These are phyloP conservation scores for Solanum chiquidenum DNA, from an alignment of 257 asterid species.

Conservation along the genomic window DNA sequence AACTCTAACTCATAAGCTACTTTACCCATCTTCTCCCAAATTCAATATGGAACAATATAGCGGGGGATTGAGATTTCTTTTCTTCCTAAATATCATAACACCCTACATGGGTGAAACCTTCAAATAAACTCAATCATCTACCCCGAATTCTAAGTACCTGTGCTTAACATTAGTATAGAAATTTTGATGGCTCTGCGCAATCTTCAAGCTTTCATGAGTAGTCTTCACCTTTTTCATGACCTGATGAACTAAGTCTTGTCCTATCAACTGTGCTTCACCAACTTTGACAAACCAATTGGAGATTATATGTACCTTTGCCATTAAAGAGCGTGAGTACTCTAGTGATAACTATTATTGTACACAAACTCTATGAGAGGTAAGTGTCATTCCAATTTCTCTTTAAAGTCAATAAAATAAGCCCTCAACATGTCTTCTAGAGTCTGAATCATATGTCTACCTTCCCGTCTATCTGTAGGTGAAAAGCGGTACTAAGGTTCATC, in stretches of 20 bases:
- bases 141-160: background rate
- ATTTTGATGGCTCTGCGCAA: background rate
- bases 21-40: background rate
- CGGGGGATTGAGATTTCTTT: background rate
- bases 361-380: background rate
- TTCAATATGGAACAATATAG: background rate
- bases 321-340: no score
- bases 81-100: background rate
- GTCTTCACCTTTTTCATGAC: no score
- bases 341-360: background rate
- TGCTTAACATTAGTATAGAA: background rate
- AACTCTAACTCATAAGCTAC: background rate
- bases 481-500: background rate
- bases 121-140: background rate
- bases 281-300: background rate
- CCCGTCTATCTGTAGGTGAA: background rate
- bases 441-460: background rate
- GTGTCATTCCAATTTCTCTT: background rate
- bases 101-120: background rate
- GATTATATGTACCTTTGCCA: no score
- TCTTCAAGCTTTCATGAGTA: background rate
- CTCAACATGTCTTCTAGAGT: background rate
- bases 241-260: no score
- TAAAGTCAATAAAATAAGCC: background rate
- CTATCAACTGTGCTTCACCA: no score